Base-by-base conservation (phyloP, 495 filamentous ascomycete genomes). In the Penicillium robsamsonii region DNA sequence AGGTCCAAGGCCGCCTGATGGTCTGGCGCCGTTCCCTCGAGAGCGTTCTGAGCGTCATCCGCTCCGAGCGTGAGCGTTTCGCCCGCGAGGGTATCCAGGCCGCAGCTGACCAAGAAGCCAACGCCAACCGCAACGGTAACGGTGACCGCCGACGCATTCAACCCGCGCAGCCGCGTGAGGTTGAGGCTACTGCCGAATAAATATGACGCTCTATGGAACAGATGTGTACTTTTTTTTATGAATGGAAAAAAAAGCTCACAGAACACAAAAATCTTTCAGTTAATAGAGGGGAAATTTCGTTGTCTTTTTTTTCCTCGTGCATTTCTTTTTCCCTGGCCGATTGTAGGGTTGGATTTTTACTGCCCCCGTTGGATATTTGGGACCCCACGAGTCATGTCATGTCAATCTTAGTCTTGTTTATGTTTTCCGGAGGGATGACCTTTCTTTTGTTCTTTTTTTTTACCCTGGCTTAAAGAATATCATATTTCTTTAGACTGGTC, bases 1-100 rank as follows among this genome's bases (percentile, higher is more conserved):
- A 97, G 78, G 85, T 99, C 20, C 90, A 89, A 61, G 86, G 85
- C 31, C 81, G 92, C 40, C 74, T 99, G 64, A 92, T 96, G 73
- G 88, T 88, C 65, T 97, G 91, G 92, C 87, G 88, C 76, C 75
- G 79, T 45, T 89, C 87, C 55, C 72, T 97, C 58, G 80, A 81
- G 63, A 81, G 81, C 43, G 91, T 98, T 22, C 73, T 93, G 58
- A 78, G 70, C 45, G 87, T 92, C 18, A 81, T 99, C 31, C 85
- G 84, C 67, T 75, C 78, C 58, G 91, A 93, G 71, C 88, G 92
- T 75, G 82, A 88, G 63, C 82, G 87, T 46, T 79, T 81, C 60
- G 58, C 74, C 18, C 69, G 76, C 24, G 79, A 81, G 60, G 69
- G 73, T 33, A 60, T 70, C 41, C 75, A 77, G 62, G 68, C 70